Conservation (phyloP, 495 filamentous ascomycete genomes). For the Lineolata rhizophorae region DNA sequence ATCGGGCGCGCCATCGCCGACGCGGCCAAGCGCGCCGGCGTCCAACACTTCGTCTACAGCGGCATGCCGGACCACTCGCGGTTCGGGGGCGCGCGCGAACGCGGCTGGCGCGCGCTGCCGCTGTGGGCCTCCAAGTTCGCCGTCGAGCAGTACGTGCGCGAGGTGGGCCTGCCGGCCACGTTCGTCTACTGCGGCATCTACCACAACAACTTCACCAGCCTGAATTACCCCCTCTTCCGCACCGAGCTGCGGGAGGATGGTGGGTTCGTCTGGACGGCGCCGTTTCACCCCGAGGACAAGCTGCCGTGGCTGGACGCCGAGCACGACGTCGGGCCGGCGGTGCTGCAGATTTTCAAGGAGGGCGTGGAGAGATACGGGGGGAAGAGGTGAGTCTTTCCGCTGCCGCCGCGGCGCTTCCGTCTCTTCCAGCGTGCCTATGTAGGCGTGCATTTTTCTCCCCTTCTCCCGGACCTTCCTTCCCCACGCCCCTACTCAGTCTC, state of each 20-base stretch:
- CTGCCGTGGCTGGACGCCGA: conserved; percentile 96
- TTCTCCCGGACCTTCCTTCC: no score
- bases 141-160: conserved; percentile 33
- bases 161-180: conserved; percentile 24
- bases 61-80: conserved; percentile 87
- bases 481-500: no score
- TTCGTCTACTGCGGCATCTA: conserved; percentile 83
- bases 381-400: conserved; percentile 34
- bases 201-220: conserved; percentile 95
- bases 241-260: conserved; percentile 71
- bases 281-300: conserved; percentile 70
- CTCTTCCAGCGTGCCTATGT: no score
- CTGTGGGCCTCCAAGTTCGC: conserved; percentile 44
- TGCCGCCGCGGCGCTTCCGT: no score
- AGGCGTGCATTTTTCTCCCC: no score
- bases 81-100: conserved; percentile 24
- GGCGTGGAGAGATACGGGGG: conserved; percentile 67
- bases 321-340: conserved; percentile 86
- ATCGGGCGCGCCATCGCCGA: conserved; percentile 28
- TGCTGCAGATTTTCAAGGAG: conserved; percentile 91
- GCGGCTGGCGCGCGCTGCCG: conserved; percentile 58
- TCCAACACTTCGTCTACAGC: conserved; percentile 27
- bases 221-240: conserved; percentile 82
- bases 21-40: conserved; percentile 14
- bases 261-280: conserved; percentile 82